A percentile compares a stretch with the other conserved stretches of the same genome.
Evolutionary conservation across 2,329 filamentous ascomycete genomes (phyloP).

Genomic region (Escovopsis weberi): DNA sequence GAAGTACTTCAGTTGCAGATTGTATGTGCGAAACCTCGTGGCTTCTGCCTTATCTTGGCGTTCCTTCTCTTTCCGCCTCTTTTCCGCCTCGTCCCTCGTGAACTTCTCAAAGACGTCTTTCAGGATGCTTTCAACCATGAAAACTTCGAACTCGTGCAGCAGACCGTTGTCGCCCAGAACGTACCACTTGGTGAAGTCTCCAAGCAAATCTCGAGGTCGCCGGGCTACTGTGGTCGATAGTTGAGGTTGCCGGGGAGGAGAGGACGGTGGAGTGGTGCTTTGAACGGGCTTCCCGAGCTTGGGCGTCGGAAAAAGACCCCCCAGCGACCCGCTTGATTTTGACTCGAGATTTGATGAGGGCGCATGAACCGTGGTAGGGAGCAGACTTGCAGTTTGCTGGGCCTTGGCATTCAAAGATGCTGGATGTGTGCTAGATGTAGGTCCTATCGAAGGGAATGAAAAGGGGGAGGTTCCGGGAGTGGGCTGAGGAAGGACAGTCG

Average conservation of each 20-base stretch:
- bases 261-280: conserved; percentile 5
- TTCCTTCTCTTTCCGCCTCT: conserved; percentile 32
- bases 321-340: not conserved
- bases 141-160: conserved; percentile 34
- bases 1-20: conserved; percentile 38
- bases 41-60: conserved; percentile 30
- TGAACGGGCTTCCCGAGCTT: not conserved
- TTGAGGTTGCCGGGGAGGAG: not conserved
- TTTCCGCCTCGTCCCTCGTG: conserved; percentile 25
- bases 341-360: no score
- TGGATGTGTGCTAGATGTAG: not conserved
- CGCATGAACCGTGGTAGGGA: no score
- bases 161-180: conserved; percentile 39
- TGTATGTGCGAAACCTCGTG: conserved; percentile 32
- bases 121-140: conserved; percentile 31
- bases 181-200: conserved; percentile 38
- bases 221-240: conserved; percentile 4
- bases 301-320: not conserved
- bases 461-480: not conserved
- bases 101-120: conserved; percentile 26
- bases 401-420: not conserved
- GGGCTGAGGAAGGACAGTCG: not conserved
- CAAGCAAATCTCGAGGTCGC: conserved; percentile 27
- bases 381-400: no score
- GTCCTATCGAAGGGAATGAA: not conserved